Conservation (phyloP, 805 yeast species). For the Priceomyces melissophilus region DNA sequence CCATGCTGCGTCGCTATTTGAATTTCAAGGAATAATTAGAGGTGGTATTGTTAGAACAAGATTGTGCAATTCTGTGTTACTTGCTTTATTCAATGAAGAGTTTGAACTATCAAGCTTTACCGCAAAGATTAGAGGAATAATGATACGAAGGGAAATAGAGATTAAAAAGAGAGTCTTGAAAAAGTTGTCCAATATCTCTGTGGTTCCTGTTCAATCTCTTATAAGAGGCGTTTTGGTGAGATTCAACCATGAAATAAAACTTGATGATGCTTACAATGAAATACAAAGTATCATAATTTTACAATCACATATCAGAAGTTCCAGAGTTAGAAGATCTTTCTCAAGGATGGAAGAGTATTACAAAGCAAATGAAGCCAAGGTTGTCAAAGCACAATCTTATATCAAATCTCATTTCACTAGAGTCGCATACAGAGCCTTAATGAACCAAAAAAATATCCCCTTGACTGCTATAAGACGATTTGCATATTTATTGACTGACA, state of each 20-base stretch:
- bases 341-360: slow-evolving; percentile 45
- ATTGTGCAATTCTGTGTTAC: slow-evolving; percentile 41
- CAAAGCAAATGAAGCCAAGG: slow-evolving; percentile 48
- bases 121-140: slow-evolving; percentile 44
- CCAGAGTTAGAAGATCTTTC: slow-evolving; percentile 33
- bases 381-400: slow-evolving; percentile 70
- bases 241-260: slow-evolving; percentile 49
- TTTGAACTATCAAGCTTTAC: slow-evolving; percentile 31
- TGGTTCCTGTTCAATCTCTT: slow-evolving; percentile 51
- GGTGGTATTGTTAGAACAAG: slow-evolving; percentile 44
- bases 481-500: slow-evolving; percentile 69
- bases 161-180: slow-evolving; percentile 14
- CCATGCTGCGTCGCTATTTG: slow-evolving; percentile 10
- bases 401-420: slow-evolving; percentile 67
- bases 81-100: slow-evolving; percentile 41
- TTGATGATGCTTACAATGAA: slow-evolving; percentile 51
- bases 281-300: slow-evolving; percentile 38
- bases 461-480: slow-evolving; percentile 72
- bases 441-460: slow-evolving; percentile 72
- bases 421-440: slow-evolving; percentile 68
- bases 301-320: slow-evolving; percentile 58
- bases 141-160: slow-evolving; percentile 26
- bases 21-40: slow-evolving; percentile 42
- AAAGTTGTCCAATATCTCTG: slow-evolving; percentile 14
- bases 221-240: slow-evolving; percentile 64